Evolutionary conservation across 176 grass and related monocot genomes (phyloP).

Genomic region (Triticum urartu): DNA sequence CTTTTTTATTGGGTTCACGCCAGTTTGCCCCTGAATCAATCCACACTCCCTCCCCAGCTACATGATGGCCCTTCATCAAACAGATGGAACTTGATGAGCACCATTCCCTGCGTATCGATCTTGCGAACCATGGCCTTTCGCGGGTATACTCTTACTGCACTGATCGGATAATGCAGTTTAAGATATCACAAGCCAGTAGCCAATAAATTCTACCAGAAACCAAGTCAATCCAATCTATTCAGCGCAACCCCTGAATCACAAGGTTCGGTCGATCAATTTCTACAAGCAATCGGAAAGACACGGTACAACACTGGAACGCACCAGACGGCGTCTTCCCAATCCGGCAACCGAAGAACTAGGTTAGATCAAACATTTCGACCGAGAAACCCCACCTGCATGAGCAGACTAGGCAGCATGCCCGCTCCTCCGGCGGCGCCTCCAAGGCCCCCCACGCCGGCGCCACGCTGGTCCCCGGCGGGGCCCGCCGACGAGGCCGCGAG

Average conservation of each 20-base stretch:
- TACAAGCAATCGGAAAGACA: not conserved
- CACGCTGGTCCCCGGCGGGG: constrained; percentile 20
- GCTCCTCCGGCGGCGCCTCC: constrained; percentile 32
- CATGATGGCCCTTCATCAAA: not conserved
- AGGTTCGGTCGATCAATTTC: not conserved
- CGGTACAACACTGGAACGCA: not conserved
- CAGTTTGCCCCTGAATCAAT: constrained; percentile 9
- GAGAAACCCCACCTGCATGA: constrained; percentile 71
- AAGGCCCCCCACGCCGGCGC: constrained; percentile 28
- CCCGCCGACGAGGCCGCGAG: constrained; percentile 55
- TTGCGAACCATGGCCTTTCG: not conserved
- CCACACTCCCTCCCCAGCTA: not conserved
- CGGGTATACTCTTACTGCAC: not conserved
- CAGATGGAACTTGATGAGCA: not conserved
- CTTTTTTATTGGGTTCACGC: not conserved
- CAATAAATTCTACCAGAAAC: not conserved
- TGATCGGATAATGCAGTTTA: not conserved
- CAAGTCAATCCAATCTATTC: constrained; percentile 5
- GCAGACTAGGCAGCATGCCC: constrained; percentile 71
- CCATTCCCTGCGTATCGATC: not conserved
- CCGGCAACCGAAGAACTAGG: constrained; percentile 22
- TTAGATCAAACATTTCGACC: constrained; percentile 22
- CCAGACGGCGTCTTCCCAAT: not conserved
- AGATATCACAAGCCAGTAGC: not conserved
- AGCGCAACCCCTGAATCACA: not conserved